Evolutionary conservation across 768 basidiomycete species (phyloP).

Genomic region (Phanerodontia chrysosporium): DNA sequence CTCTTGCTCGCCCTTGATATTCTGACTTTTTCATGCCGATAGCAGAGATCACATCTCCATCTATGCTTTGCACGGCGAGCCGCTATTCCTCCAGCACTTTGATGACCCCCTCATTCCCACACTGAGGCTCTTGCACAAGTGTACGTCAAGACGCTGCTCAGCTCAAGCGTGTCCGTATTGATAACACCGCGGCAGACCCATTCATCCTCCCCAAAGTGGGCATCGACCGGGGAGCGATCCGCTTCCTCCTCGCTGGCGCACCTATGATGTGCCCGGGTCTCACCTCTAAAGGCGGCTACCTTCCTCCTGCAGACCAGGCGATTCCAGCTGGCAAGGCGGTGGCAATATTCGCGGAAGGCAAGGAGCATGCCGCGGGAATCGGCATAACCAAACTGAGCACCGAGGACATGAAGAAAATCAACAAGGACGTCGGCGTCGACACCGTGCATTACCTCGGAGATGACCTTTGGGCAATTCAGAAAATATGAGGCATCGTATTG

Average conservation of each 20-base stretch:
- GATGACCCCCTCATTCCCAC: conserved; percentile 93
- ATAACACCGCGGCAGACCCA: conserved; percentile 58
- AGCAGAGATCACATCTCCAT: conserved; percentile 96
- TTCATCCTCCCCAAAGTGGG: conserved; percentile 83
- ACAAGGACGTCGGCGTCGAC: conserved; percentile 88
- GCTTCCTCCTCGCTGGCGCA: conserved; percentile 90
- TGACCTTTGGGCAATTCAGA: conserved; percentile 64
- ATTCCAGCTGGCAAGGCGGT: conserved; percentile 74
- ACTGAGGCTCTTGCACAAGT: conserved; percentile 85
- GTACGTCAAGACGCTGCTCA: conserved; percentile 37
- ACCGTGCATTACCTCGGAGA: conserved; percentile 83
- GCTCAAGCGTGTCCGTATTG: not conserved
- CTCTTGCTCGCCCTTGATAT: not conserved
- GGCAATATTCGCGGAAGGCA: conserved; percentile 94
- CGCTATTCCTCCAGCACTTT: conserved; percentile 93
- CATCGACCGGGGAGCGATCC: conserved; percentile 95
- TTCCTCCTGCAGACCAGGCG: conserved; percentile 68
- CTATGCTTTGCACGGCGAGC: conserved; percentile 82
- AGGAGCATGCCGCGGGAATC: conserved; percentile 84
- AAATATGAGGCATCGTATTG: conserved; percentile 3
- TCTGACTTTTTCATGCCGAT: conserved; percentile 21
- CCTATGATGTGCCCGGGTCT: conserved; percentile 98
- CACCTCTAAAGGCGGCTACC: conserved; percentile 85
- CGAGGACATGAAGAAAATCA: conserved; percentile 85
- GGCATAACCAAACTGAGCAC: conserved; percentile 74